Percentiles rank a stretch among this genome's conserved stretches.
These are phyloP conservation scores for Peribolospora baueri DNA, from an alignment of 768 basidiomycete genomes.

Conservation along the genomic window DNA sequence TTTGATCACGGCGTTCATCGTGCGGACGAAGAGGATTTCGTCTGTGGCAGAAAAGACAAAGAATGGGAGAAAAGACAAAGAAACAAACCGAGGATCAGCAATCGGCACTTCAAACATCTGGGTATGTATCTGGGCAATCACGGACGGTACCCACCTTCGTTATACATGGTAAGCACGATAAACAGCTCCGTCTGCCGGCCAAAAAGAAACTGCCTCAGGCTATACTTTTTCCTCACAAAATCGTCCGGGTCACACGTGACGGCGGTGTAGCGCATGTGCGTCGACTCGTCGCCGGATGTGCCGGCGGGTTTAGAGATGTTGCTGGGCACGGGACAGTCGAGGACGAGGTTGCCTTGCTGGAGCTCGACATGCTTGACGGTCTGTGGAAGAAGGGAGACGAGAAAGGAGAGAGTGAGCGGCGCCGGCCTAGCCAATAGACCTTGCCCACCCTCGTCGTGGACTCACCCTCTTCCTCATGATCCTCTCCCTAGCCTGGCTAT, in stretches of 20 bases:
- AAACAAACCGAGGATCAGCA: neutral
- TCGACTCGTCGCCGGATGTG: too few relatives aligned
- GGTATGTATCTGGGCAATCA: neutral
- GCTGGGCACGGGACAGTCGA: constrained; percentile 58
- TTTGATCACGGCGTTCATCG: constrained; percentile 17
- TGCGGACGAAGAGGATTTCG: constrained; percentile 2
- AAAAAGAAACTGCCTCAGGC: constrained; percentile 53
- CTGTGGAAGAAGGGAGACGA: too few relatives aligned
- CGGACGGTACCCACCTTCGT: constrained; percentile 32
- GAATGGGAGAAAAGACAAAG: constrained; percentile 35
- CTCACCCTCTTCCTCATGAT: too few relatives aligned
- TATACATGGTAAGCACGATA: constrained; percentile 87
- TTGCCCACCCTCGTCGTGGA: too few relatives aligned
- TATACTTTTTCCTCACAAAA: constrained; percentile 57
- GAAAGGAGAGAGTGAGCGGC: too few relatives aligned
- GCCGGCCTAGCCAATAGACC: too few relatives aligned
- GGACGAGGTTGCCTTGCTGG: constrained; percentile 67
- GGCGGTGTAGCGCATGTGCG: constrained; percentile 63
- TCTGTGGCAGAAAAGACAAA: constrained; percentile 76
- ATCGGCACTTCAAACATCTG: constrained; percentile 59
- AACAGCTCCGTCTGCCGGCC: constrained; percentile 64
- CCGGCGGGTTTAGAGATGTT: constrained; percentile 25
- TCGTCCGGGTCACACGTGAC: constrained; percentile 85
- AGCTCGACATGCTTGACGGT: constrained; percentile 39
- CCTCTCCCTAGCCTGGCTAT: too few relatives aligned